phyloP scores from a whole-genome alignment of 148 eudicot genomes.

The Beta vulgaris region DNA sequence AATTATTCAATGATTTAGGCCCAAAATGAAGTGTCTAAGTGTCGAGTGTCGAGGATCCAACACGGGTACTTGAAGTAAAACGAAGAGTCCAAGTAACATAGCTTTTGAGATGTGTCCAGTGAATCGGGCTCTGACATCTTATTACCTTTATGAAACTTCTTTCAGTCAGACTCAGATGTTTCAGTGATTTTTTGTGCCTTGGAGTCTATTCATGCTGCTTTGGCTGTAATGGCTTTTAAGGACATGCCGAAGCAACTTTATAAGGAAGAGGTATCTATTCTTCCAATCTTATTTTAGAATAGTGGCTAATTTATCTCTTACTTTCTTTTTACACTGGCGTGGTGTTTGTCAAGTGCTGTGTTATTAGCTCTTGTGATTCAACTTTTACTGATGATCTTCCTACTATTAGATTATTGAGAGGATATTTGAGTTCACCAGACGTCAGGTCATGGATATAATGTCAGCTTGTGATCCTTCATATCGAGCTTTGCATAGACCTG shows the following conservation, averaged over 20 bases:
- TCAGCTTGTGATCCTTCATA: constrained; percentile 79
- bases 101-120: neutral
- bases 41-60: no score
- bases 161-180: constrained; percentile 78
- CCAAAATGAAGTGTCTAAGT: no score
- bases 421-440: constrained; percentile 82
- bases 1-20: no score
- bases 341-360: constrained; percentile 8
- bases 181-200: constrained; percentile 65
- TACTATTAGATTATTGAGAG: constrained; percentile 76
- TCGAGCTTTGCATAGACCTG: constrained; percentile 88
- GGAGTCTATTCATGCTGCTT: constrained; percentile 91
- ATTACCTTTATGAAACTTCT: constrained; percentile 9
- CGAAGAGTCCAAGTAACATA: no score
- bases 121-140: neutral
- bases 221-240: constrained; percentile 67
- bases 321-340: neutral
- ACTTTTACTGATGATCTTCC: constrained; percentile 22
- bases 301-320: neutral
- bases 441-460: constrained; percentile 82
- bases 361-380: constrained; percentile 3
- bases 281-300: neutral
- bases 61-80: no score
- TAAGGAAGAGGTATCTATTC: constrained; percentile 73
- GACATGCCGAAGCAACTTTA: constrained; percentile 92